Evolutionary conservation across 2,329 filamentous ascomycete species (phyloP).

Genomic region (Nothophaeocryptopus gaeumannii): DNA sequence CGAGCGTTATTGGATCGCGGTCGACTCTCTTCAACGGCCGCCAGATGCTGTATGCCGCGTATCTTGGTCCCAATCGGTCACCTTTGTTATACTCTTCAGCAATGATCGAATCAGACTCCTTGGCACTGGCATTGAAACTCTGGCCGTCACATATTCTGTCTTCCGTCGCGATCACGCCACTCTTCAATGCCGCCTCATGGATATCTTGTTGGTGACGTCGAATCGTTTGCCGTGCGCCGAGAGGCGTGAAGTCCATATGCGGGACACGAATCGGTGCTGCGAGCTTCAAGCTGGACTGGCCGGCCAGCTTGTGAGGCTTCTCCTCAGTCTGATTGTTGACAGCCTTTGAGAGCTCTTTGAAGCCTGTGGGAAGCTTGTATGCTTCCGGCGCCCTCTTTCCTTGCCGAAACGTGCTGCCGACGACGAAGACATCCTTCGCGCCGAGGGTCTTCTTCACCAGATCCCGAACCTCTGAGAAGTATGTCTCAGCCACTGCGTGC

Average conservation of each 20-base stretch:
- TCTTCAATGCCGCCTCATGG: background rate
- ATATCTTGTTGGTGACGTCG: constrained; percentile 3
- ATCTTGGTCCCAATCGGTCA: background rate
- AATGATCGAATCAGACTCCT: constrained; percentile 1
- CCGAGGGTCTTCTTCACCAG: constrained; percentile 3
- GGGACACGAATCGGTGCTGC: constrained; percentile 4
- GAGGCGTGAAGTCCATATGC: constrained; percentile 9
- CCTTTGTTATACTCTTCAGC: background rate
- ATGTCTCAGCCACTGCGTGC: constrained; percentile 2
- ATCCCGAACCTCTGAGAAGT: constrained; percentile 3
- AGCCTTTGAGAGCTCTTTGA: background rate
- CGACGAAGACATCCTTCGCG: constrained; percentile 5
- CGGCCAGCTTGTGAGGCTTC: constrained; percentile 5
- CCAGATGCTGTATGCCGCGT: constrained; percentile 12
- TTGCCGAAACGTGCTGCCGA: constrained; percentile 6
- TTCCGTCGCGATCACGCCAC: constrained; percentile 2
- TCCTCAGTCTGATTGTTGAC: background rate
- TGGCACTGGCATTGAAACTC: background rate
- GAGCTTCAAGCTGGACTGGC: constrained; percentile 1
- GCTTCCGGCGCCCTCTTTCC: constrained; percentile 4
- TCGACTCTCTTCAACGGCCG: constrained; percentile 6
- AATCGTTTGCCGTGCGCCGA: constrained; percentile 3
- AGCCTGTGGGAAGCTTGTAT: background rate
- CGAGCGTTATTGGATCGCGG: constrained; percentile 5
- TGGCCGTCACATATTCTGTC: background rate